Percentiles rank a stretch among this genome's conserved stretches.
phyloP scores from a whole-genome alignment of 208 protist genomes.

The Trypanosoma platydactyli region DNA sequence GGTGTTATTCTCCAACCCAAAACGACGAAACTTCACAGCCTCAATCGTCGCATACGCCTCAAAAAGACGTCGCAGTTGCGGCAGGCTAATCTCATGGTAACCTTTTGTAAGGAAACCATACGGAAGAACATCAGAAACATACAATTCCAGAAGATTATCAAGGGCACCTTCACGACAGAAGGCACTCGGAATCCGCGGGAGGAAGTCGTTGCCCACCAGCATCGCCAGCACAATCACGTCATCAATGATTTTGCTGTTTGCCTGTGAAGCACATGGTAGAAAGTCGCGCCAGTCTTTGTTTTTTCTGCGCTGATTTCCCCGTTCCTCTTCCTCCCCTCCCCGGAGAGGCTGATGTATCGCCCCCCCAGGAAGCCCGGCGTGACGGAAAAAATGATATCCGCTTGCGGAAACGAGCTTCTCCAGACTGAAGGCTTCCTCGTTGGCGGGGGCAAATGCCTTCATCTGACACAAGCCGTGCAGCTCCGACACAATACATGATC shows the following conservation, averaged over 20 bases:
- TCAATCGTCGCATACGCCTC: conserved; percentile 65
- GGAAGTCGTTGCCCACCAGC: conserved; percentile 85
- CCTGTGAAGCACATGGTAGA: conserved; percentile 55
- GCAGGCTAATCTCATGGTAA: conserved; percentile 63
- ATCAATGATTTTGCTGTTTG: conserved; percentile 83
- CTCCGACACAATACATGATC: conserved; percentile 61
- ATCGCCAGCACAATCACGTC: conserved; percentile 82
- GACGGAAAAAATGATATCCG: conserved; percentile 59
- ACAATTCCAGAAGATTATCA: conserved; percentile 78
- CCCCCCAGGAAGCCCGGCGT: conserved; percentile 3
- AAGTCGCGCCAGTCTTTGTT: conserved; percentile 27
- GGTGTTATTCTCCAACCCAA: conserved; percentile 29
- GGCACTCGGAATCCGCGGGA: conserved; percentile 66
- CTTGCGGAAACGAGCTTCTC: conserved; percentile 36
- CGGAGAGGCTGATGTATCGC: neutral
- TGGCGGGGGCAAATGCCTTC: conserved; percentile 35
- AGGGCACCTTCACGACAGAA: conserved; percentile 81
- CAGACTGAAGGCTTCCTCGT: conserved; percentile 18
- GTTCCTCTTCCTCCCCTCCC: neutral
- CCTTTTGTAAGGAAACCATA: conserved; percentile 79
- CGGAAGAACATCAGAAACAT: conserved; percentile 74
- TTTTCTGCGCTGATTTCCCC: neutral
- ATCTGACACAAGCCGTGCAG: conserved; percentile 58
- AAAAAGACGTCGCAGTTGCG: conserved; percentile 67
- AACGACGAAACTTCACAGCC: conserved; percentile 63